These are phyloP conservation scores for Dentipellis fragilis DNA, from an alignment of 768 basidiomycete genomes.

Conservation along the genomic window DNA sequence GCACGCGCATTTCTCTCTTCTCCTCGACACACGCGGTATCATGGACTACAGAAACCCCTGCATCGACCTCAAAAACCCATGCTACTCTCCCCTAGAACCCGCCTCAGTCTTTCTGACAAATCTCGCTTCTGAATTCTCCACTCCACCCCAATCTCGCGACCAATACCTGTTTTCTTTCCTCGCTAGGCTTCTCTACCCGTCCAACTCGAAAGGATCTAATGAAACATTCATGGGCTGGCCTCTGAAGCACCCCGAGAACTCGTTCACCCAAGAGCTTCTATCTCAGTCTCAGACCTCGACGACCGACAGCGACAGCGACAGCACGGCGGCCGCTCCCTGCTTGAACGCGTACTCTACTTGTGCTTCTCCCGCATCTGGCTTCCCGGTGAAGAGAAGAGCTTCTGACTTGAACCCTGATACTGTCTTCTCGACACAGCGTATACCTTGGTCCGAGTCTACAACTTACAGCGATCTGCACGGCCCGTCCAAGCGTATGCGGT, in stretches of 20 bases:
- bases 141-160: constrained; percentile 7
- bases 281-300: background rate
- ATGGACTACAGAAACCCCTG: background rate
- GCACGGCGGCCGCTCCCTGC: background rate
- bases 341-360: background rate
- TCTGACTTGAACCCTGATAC: constrained; percentile 1
- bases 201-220: background rate
- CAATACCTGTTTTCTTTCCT: constrained; percentile 10
- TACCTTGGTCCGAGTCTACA: background rate
- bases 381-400: background rate
- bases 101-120: constrained; percentile 6
- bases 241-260: background rate
- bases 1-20: no score
- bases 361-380: background rate
- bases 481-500: constrained; percentile 33
- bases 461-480: constrained; percentile 33
- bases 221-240: constrained; percentile 1
- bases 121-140: background rate
- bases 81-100: constrained; percentile 1
- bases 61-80: constrained; percentile 5
- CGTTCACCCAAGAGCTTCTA: background rate
- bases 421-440: constrained; percentile 12
- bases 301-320: background rate
- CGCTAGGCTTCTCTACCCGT: constrained; percentile 7
- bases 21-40: background rate